phyloP scores from a whole-genome alignment of 2,329 filamentous ascomycete genomes.

The Fusarium sp. region DNA sequence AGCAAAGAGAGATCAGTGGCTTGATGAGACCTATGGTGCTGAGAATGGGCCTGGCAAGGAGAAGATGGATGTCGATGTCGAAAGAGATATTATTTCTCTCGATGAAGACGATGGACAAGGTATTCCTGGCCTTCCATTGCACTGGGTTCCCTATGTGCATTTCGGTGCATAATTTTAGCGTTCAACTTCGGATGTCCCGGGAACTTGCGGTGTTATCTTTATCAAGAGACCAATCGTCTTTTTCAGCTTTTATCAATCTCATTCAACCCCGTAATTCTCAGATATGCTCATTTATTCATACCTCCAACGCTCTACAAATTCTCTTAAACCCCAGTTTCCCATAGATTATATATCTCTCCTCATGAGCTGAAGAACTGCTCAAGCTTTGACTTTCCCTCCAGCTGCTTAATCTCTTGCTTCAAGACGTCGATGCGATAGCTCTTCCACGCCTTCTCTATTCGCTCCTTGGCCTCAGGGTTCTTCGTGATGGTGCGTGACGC shows the following conservation, averaged over 20 bases:
- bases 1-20: neutral
- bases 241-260: accelerated
- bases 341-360: neutral
- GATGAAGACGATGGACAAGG: neutral
- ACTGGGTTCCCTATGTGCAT: neutral
- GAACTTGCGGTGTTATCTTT: accelerated
- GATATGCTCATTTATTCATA: neutral
- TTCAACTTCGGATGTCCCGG: neutral
- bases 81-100: neutral
- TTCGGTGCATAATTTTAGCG: neutral
- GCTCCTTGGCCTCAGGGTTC: neutral
- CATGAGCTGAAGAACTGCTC: neutral
- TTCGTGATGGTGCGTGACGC: neutral
- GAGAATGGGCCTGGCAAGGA: accelerated
- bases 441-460: neutral
- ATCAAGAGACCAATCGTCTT: accelerated
- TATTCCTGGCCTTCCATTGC: accelerated
- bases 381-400: neutral
- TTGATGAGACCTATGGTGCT: neutral
- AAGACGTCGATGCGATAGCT: neutral
- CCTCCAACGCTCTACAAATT: neutral
- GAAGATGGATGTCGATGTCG: accelerated
- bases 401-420: neutral
- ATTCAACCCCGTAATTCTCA: accelerated
- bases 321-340: accelerated